phyloP scores from a whole-genome alignment of 768 basidiomycete species.

The Mycena maculata region DNA sequence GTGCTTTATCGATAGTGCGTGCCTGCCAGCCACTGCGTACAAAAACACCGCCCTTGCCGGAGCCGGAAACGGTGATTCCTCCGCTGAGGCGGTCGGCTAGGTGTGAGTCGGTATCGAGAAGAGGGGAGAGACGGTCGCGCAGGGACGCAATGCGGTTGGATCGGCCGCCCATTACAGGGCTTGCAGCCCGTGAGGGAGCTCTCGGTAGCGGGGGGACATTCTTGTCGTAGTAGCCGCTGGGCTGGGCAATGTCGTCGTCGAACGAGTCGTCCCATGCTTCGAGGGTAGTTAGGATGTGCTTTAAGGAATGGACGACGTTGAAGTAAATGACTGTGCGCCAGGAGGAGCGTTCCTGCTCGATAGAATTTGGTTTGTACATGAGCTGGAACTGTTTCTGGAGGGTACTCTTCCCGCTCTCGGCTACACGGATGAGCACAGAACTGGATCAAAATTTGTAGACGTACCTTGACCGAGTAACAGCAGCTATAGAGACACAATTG shows the following conservation, averaged over 20 bases:
- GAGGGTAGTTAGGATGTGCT: conserved; percentile 73
- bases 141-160: conserved; percentile 60
- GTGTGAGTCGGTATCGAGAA: conserved; percentile 69
- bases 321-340: conserved; percentile 84
- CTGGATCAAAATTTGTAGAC: not conserved
- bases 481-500: conserved; percentile 53
- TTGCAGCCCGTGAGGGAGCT: conserved; percentile 43
- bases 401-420: conserved; percentile 83
- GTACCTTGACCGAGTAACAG: conserved; percentile 73
- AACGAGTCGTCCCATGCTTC: conserved; percentile 72
- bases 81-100: conserved; percentile 81
- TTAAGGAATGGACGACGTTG: conserved; percentile 78
- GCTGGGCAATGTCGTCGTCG: conserved; percentile 54
- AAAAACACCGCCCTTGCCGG: conserved; percentile 80
- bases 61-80: conserved; percentile 76
- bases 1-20: conserved; percentile 67
- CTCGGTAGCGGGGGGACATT: conserved; percentile 26
- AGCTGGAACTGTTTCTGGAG: conserved; percentile 85
- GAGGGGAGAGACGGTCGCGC: conserved; percentile 67
- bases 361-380: conserved; percentile 79
- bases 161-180: conserved; percentile 43
- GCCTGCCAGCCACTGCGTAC: conserved; percentile 88
- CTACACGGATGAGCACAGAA: conserved; percentile 36
- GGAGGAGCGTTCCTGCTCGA: conserved; percentile 75
- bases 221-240: conserved; percentile 27